Base-by-base conservation (phyloP, 768 basidiomycete species). In the Naematelia aurantialba region DNA sequence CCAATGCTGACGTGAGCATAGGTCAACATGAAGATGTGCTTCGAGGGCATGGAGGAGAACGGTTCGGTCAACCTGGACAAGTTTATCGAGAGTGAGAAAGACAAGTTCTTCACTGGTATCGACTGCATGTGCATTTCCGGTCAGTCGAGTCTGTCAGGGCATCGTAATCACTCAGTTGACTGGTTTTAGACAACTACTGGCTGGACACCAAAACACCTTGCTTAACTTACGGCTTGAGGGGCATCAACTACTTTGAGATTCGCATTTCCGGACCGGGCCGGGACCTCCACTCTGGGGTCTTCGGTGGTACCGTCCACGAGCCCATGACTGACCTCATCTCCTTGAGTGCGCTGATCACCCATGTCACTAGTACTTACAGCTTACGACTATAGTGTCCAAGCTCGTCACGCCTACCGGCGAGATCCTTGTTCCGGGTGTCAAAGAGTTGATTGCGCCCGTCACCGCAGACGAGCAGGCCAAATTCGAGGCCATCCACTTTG, bases 11-110 rank as follows among this genome's bases (percentile, higher is more conserved):
- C 45, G n/a, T 13, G 24, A 52, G 17, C 42, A 4, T 47, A 76
- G 72, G 75, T 97, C 25, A 96, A 97, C 74, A 78, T 97, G 56
- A 84, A 85, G 63, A 86, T 89, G 80, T 90, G 89, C 81, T 92
- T 98, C 68, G 94, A 98, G 76, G 93, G 80, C 50, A 98, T 96
- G 93, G 94, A 98, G 76, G 94, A 98, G 80, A 87, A 83, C 61
- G 93, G 92, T 4, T 89, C 87, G 44, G 89, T 89, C 66, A 91
- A 92, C 1, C 82, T 97, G 12, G 92, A 96, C 68, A 88, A 89
- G 30, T 83, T 94, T 45, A 89, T 97, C 61, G 78, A 81, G 60
- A 80, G 81, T 49, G 92, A 96, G 80, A 84, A 85, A 62, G 79
- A 81, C 50, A 83, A 84, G 22, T 96, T 86, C 83, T 93, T 96